Conservation (phyloP, 176 grass and related monocot species). For the Juncus inflexus region DNA sequence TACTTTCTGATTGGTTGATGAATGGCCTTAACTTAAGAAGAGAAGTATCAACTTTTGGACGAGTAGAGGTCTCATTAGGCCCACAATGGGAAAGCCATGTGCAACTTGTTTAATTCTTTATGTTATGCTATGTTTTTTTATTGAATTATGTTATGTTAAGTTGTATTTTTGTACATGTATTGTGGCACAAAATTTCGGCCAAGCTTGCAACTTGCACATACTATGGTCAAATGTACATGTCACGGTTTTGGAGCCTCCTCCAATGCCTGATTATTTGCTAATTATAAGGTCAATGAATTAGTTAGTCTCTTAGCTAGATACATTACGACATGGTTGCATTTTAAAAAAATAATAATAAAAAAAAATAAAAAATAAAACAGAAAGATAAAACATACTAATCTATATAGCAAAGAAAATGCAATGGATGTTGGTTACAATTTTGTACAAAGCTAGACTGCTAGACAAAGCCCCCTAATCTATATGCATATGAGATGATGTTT, state of each 20-base stretch:
- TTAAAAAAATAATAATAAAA: too few relatives aligned
- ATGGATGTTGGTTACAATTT: too few relatives aligned
- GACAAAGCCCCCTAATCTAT: neutral
- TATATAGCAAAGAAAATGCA: too few relatives aligned
- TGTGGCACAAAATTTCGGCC: slow-evolving; percentile 14
- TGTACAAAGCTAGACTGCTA: neutral
- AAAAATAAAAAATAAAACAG: too few relatives aligned
- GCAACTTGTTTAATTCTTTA: slow-evolving; percentile 21
- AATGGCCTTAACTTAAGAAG: neutral
- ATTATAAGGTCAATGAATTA: neutral
- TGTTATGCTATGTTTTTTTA: neutral
- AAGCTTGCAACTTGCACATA: slow-evolving; percentile 21
- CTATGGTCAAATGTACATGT: slow-evolving; percentile 16
- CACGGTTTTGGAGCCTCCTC: slow-evolving; percentile 13
- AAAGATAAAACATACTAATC: too few relatives aligned
- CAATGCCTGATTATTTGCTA: neutral
- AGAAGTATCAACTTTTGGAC: slow-evolving; percentile 18
- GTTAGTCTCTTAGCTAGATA: too few relatives aligned
- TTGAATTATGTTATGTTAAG: neutral
- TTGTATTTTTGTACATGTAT: neutral
- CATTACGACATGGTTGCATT: too few relatives aligned
- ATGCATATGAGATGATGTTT: neutral
- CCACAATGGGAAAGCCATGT: slow-evolving; percentile 20
- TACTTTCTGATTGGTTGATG: slow-evolving; percentile 1
- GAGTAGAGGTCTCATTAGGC: neutral